Base-by-base conservation (phyloP, 2,329 filamentous ascomycete genomes). In the Calonectria multiphialidica region DNA sequence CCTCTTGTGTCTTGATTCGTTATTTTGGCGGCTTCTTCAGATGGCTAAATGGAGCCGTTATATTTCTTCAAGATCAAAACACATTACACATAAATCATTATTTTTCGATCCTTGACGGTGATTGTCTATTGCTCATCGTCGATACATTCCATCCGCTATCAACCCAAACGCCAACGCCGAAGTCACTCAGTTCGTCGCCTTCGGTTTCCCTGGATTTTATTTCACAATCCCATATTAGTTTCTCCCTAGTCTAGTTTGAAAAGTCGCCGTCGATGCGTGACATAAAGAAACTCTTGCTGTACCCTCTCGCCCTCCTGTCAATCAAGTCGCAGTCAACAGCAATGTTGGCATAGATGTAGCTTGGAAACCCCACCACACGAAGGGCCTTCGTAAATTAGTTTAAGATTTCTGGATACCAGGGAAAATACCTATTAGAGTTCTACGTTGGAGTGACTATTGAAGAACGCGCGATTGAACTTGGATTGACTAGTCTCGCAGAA, bases 121-220 rank as follows among this genome's bases (percentile, higher is more conserved):
- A 13, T 21, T 8, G 37, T 10, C 18, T 37, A 16, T 53, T 66
- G 5, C 23, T 45, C 9, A 33, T 23, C 30, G 44, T 55, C 3
- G 37, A 55, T 1, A 71, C 64, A 9, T 18, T 67, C 30, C 69
- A 63, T 63, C 55, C 57, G 3, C 28, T 37, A 21, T 67, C 69
- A 2, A 18, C 21, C 12, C 69, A 71, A 7, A 45, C n/a, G 7
- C 69, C 55, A 33, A 49, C n/a, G 6, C 37, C 23, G 12, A 63
- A 40, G 30, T 57, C 63, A 4, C 42, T 18, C 0, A 4, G 35
- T 0, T 71, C 63, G n/a, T 71, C n/a, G 5, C 40, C 47, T 25
- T 71, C 63, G 23, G 63, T 37, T 10, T 30, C 35, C 3, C 63
- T 55, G 5, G 63, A 71, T 16, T 63, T 37, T 8, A 67, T 63